These are phyloP conservation scores for Aureoboletus auriporus DNA, from an alignment of 768 basidiomycete species.

Conservation along the genomic window DNA sequence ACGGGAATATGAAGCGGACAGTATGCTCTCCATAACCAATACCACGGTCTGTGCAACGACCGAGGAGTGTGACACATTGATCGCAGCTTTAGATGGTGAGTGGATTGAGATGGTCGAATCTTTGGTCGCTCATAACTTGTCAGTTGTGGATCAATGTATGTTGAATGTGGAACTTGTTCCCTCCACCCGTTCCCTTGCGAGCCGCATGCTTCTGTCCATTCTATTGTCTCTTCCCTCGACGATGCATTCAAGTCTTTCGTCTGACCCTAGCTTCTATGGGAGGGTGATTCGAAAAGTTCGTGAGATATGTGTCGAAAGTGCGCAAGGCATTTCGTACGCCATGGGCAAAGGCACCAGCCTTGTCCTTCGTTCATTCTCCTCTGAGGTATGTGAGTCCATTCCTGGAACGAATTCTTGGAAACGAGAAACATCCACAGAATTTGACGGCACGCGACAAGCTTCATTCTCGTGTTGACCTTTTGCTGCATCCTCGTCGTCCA, in stretches of 20 bases:
- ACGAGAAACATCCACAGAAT: constrained; percentile 13
- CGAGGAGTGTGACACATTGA: constrained; percentile 49
- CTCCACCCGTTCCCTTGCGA: constrained; percentile 54
- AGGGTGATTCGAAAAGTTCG: constrained; percentile 45
- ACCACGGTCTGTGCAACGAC: constrained; percentile 45
- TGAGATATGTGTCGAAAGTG: constrained; percentile 43
- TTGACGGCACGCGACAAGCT: constrained; percentile 11
- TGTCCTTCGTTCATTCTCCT: constrained; percentile 40
- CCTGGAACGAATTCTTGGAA: neutral
- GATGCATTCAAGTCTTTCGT: constrained; percentile 52
- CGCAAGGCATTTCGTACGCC: constrained; percentile 49
- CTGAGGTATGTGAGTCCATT: constrained; percentile 27
- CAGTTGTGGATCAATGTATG: constrained; percentile 51
- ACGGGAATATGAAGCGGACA: constrained; percentile 72
- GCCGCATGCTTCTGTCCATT: constrained; percentile 55
- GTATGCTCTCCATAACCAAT: constrained; percentile 52
- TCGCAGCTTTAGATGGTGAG: constrained; percentile 59
- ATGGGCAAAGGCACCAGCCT: constrained; percentile 63
- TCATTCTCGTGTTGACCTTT: constrained; percentile 47
- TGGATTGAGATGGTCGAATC: neutral
- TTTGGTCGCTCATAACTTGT: constrained; percentile 2
- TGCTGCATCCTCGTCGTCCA: constrained; percentile 79
- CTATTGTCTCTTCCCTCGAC: constrained; percentile 53
- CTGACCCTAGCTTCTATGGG: constrained; percentile 45
- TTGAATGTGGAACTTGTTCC: constrained; percentile 47